Evolutionary conservation across 495 filamentous ascomycete species (phyloP).

Genomic region (Penicillium nucicola): DNA sequence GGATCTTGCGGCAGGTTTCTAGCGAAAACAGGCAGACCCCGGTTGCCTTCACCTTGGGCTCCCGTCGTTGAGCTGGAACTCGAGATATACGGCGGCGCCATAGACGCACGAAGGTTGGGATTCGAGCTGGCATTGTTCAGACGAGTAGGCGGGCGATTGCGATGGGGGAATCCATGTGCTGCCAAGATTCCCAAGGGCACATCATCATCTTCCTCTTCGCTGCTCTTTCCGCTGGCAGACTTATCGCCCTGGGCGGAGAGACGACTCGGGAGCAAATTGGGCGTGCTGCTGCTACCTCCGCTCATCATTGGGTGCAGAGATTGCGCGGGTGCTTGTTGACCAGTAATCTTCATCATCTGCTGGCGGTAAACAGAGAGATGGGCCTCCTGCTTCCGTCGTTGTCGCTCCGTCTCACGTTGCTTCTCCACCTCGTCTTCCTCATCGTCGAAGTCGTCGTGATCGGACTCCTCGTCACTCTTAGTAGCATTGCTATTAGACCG

Average conservation of each 20-base stretch:
- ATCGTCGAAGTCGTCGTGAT: conserved; percentile 65
- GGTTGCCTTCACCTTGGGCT: conserved; percentile 39
- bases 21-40: conserved; percentile 77
- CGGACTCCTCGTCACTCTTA: conserved; percentile 46
- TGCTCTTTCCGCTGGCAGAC: conserved; percentile 44
- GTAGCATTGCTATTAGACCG: conserved; percentile 48
- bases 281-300: conserved; percentile 42
- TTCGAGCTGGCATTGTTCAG: conserved; percentile 62
- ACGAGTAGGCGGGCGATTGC: conserved; percentile 72
- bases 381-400: conserved; percentile 85
- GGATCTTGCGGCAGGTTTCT: conserved; percentile 84
- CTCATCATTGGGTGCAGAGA: conserved; percentile 38
- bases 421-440: conserved; percentile 84
- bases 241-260: conserved; percentile 33
- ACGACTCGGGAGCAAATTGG: conserved; percentile 33
- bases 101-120: conserved; percentile 45
- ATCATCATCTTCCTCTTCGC: conserved; percentile 79
- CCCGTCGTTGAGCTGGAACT: conserved; percentile 42
- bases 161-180: conserved; percentile 89
- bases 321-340: conserved; percentile 55
- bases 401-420: conserved; percentile 65
- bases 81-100: conserved; percentile 30
- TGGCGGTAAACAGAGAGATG: conserved; percentile 89
- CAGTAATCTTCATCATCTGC: conserved; percentile 96
- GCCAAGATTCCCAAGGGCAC: conserved; percentile 84